phyloP scores from a whole-genome alignment of 2,329 filamentous ascomycete genomes.

The Torrubiella hemipterigena region DNA sequence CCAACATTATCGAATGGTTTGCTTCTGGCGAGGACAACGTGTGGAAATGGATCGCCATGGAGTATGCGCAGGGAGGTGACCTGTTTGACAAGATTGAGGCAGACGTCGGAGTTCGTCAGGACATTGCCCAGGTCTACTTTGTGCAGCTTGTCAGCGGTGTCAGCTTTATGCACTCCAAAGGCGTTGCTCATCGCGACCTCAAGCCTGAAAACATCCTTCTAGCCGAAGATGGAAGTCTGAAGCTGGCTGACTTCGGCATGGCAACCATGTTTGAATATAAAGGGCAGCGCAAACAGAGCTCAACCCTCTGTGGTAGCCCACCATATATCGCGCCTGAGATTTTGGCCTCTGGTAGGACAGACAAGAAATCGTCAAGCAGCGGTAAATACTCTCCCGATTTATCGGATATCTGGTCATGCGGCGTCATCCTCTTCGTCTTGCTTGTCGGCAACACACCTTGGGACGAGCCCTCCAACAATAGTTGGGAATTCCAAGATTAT shows the following conservation, averaged over 20 bases:
- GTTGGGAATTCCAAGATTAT: slow-evolving; percentile 89
- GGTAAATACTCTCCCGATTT: slow-evolving; percentile 63
- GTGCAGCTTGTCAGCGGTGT: slow-evolving; percentile 82
- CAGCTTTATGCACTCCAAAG: slow-evolving; percentile 91
- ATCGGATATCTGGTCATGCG: slow-evolving; percentile 94
- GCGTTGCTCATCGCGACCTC: slow-evolving; percentile 82
- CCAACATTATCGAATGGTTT: slow-evolving; percentile 90
- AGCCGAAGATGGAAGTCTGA: slow-evolving; percentile 72
- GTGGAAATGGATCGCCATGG: slow-evolving; percentile 99
- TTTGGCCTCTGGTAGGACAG: slow-evolving; percentile 36
- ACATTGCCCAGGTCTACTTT: slow-evolving; percentile 96
- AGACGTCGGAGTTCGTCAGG: slow-evolving; percentile 84
- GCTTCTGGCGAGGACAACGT: slow-evolving; percentile 70
- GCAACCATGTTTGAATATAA: slow-evolving; percentile 89
- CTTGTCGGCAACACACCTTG: slow-evolving; percentile 94
- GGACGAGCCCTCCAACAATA: slow-evolving; percentile 79
- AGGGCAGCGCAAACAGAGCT: slow-evolving; percentile 68
- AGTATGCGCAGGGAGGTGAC: slow-evolving; percentile 88
- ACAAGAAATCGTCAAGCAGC: slow-evolving; percentile 35
- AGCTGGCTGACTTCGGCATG: slow-evolving; percentile 93
- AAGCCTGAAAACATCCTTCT: slow-evolving; percentile 95
- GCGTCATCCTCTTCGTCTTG: slow-evolving; percentile 93
- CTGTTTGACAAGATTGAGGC: slow-evolving; percentile 99
- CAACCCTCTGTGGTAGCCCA: slow-evolving; percentile 87
- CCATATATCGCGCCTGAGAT: slow-evolving; percentile 98